These are phyloP conservation scores for Iberis pinnata DNA, from an alignment of 345 rosid species.

Conservation along the genomic window DNA sequence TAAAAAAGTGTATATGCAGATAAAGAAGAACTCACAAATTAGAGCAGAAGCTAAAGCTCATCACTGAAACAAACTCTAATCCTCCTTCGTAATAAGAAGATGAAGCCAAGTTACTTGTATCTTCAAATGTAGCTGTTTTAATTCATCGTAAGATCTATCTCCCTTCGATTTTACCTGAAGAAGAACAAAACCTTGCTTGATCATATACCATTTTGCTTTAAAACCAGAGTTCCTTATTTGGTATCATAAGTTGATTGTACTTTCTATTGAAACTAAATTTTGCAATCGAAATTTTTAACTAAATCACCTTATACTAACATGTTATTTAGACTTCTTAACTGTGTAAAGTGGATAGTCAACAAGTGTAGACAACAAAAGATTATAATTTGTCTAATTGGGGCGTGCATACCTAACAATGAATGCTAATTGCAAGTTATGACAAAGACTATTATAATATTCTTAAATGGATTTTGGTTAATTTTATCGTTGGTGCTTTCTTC, in stretches of 20 bases:
- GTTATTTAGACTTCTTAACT: no score
- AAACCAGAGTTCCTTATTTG: not conserved
- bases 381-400: no score
- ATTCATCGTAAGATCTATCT: conserved; percentile 4
- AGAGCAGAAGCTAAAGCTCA: conserved; percentile 33
- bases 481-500: conserved; percentile 21
- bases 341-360: no score
- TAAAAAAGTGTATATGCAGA: conserved; percentile 13
- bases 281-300: not conserved
- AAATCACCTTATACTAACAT: no score
- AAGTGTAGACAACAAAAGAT: no score
- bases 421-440: no score
- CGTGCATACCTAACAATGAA: no score
- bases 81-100: no score
- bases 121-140: conserved; percentile 12
- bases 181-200: conserved; percentile 1
- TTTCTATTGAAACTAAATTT: not conserved
- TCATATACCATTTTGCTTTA: conserved; percentile 16
- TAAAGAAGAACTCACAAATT: conserved; percentile 29
- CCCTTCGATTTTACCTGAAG: not conserved
- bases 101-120: no score
- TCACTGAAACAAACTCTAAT: conserved; percentile 18
- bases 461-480: conserved; percentile 8
- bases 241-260: not conserved
- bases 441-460: not conserved